A percentile compares a stretch with the other conserved stretches of the same genome.
phyloP scores from a whole-genome alignment of 768 basidiomycete genomes.

The Collybiopsis luxurians region DNA sequence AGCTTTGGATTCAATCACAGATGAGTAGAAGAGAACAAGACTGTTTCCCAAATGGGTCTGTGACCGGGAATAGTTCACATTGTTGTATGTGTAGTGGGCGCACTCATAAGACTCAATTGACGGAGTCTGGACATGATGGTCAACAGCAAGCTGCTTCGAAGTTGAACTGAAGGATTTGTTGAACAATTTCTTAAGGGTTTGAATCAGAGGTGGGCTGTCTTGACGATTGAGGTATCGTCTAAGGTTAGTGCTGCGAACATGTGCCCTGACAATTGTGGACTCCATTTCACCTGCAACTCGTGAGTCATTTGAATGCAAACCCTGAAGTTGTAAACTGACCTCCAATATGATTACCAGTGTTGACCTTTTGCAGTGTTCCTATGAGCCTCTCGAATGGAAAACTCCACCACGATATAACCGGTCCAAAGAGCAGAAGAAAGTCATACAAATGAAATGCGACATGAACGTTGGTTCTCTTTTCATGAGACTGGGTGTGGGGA shows the following conservation, averaged over 20 bases:
- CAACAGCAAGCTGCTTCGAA: not conserved
- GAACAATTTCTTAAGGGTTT: slow-evolving; percentile 16
- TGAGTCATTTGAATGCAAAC: not conserved
- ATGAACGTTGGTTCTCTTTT: slow-evolving; percentile 21
- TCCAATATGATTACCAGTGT: slow-evolving; percentile 28
- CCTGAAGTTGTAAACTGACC: not conserved
- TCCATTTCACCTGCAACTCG: not conserved
- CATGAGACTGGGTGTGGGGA: slow-evolving; percentile 16
- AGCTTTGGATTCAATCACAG: not conserved
- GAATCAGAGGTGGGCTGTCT: slow-evolving; percentile 13
- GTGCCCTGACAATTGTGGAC: slow-evolving; percentile 4
- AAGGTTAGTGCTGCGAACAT: slow-evolving; percentile 10
- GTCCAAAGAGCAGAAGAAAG: too few species aligned
- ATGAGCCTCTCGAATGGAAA: too few species aligned
- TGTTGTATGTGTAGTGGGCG: slow-evolving; percentile 2
- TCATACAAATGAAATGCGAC: slow-evolving; percentile 32
- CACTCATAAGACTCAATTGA: not conserved
- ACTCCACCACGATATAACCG: too few species aligned
- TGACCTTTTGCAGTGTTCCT: slow-evolving; percentile 29
- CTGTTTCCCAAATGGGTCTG: slow-evolving; percentile 11
- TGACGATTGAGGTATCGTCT: slow-evolving; percentile 12
- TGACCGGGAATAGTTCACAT: slow-evolving; percentile 7
- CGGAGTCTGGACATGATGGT: not conserved
- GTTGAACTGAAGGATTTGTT: slow-evolving; percentile 11
- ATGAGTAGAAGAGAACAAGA: slow-evolving; percentile 7